Percentiles rank a stretch among this genome's conserved stretches.
Evolutionary conservation across 305 asterid species (phyloP).

Genomic region (Fraxinus sp.): DNA sequence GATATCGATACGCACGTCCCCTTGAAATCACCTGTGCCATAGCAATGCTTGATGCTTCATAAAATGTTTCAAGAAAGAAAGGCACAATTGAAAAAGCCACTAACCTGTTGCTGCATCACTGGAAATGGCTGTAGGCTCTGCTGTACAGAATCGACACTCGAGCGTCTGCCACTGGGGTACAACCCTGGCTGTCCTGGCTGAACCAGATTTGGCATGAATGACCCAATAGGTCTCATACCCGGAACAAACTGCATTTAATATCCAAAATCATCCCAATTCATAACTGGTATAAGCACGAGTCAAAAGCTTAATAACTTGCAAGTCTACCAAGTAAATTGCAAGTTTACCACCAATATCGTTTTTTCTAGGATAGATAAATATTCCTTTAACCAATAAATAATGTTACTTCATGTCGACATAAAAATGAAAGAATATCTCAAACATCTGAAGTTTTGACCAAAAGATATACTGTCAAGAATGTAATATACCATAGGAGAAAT

Average conservation of each 20-base stretch:
- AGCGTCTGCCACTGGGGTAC: conserved; percentile 32
- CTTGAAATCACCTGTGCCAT: conserved; percentile 41
- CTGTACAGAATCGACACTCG: conserved; percentile 23
- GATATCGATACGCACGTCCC: conserved; percentile 37
- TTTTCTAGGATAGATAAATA: background rate
- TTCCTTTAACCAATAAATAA: background rate
- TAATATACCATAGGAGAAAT: conserved; percentile 45
- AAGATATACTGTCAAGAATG: background rate
- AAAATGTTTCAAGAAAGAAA: background rate
- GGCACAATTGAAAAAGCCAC: background rate
- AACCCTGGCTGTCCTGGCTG: conserved; percentile 34
- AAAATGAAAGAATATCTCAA: background rate
- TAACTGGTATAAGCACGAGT: background rate
- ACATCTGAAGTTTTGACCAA: background rate
- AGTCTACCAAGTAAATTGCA: background rate
- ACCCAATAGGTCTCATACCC: conserved; percentile 34
- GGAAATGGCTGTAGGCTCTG: conserved; percentile 33
- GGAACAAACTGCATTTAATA: conserved; percentile 40
- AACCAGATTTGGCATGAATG: conserved; percentile 37
- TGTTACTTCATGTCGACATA: background rate
- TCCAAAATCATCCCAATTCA: conserved; percentile 34
- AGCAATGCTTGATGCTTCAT: background rate
- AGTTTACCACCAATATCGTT: background rate
- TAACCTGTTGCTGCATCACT: conserved; percentile 42
- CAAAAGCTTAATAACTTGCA: background rate